Base-by-base conservation (phyloP, 2,329 filamentous ascomycete species). In the Nigrograna mackinnonii region DNA sequence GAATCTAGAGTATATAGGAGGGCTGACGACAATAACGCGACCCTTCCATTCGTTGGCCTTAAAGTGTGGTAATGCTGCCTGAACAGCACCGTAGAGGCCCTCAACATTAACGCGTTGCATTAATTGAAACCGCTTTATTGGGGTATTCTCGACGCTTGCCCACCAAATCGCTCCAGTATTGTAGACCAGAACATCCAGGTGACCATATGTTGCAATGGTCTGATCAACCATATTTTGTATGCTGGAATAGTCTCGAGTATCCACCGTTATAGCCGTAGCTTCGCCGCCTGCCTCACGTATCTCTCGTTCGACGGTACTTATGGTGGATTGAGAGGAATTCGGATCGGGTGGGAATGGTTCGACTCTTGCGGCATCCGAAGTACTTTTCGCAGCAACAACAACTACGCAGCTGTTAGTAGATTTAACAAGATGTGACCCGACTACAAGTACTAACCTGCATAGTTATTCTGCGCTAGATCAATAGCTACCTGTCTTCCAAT, bases 101-200 rank as follows among this genome's bases (percentile, higher is more conserved):
- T 89, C 52, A 86, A 67, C 49, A 24, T 73, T 72, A 44, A 76
- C 75, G 22, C 69, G 62, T 51, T 75, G 74, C 66, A 76, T 70
- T 1, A 75, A 79, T 63, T 84, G 82, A 70, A 89, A 92, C n/a
- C 87, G 79, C 66, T 86, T 87, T 50, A 86, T 72, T 0, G 87
- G 85, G 0, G 88, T 92, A 35, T 84, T 79, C 38, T 84, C 79
- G 0, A 95, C 82, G 2, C 85, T 79, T 0, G 85, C 80, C 88
- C 89, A 92, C 85, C 86, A 94, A 52, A 95, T 91, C 3, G 89
- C 89, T 30, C 89, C 89, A 0, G 85, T 84, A 64, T 94, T 95
- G 74, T 95, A 95, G 36, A 94, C 67, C 2, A 95, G 69, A 1
- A 86, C 85, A 61, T 94, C 88, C 3, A 95, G 72, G 17, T 79